Evolutionary conservation across 179 eudicot species (phyloP).

Genomic region (Camellia oleifera): DNA sequence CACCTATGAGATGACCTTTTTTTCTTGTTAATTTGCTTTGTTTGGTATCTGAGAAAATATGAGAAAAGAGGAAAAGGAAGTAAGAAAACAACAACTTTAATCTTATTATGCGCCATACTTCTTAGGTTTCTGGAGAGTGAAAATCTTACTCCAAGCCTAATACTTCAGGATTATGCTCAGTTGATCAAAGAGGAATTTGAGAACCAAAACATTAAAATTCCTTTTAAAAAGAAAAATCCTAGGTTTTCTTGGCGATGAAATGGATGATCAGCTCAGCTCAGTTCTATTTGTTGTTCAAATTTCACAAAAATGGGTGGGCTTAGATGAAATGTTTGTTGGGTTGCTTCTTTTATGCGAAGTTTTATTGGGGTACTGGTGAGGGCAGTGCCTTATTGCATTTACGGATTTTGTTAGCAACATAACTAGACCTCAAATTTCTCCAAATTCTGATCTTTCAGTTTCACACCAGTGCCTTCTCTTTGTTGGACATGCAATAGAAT

Average conservation of each 20-base stretch:
- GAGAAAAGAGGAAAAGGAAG: background rate
- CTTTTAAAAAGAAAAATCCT: background rate
- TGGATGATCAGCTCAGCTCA: background rate
- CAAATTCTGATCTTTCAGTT: background rate
- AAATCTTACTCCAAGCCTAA: background rate
- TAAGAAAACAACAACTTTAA: background rate
- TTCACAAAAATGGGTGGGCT: background rate
- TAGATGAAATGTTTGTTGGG: background rate
- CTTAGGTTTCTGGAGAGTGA: background rate
- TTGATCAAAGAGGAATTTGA: background rate
- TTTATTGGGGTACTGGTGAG: background rate
- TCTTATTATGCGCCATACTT: background rate
- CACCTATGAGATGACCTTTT: too few species aligned
- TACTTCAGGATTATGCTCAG: background rate
- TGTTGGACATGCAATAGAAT: background rate
- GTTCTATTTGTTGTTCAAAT: background rate
- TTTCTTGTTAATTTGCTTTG: background rate
- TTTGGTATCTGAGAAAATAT: constrained; percentile 1
- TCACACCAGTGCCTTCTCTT: background rate
- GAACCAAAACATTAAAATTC: background rate
- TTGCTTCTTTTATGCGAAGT: background rate
- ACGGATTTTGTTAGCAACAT: background rate
- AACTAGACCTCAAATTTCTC: background rate
- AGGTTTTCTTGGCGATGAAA: background rate
- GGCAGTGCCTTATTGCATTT: background rate